These are phyloP conservation scores for Amniculicola lignicola DNA, from an alignment of 495 filamentous ascomycete genomes.

Conservation along the genomic window DNA sequence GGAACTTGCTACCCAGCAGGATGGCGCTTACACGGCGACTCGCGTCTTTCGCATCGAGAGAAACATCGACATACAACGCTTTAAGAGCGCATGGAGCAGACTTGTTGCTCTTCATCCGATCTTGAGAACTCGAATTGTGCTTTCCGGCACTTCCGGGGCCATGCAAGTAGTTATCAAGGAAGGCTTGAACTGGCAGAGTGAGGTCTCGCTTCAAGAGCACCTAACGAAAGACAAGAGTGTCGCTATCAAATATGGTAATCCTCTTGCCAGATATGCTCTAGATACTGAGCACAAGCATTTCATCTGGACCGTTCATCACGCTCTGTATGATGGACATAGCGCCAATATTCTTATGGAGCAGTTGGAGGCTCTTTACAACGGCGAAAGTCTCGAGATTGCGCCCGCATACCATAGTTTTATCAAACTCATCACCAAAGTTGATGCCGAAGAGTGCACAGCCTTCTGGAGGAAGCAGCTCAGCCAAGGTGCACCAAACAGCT, in stretches of 20 bases:
- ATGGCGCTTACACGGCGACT: slow-evolving; percentile 58
- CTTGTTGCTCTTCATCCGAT: slow-evolving; percentile 47
- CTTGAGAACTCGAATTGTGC: slow-evolving; percentile 47
- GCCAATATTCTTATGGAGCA: slow-evolving; percentile 11
- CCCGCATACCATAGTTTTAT: slow-evolving; percentile 10
- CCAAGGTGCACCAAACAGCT: slow-evolving; percentile 3
- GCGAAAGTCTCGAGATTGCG: background rate
- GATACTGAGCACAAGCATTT: slow-evolving; percentile 15
- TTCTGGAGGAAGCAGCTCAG: slow-evolving; percentile 22
- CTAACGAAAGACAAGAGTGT: slow-evolving; percentile 6
- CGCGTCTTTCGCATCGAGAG: slow-evolving; percentile 47
- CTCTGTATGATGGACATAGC: slow-evolving; percentile 24
- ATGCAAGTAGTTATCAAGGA: slow-evolving; percentile 50
- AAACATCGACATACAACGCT: slow-evolving; percentile 46
- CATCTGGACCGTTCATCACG: slow-evolving; percentile 34
- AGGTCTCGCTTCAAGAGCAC: slow-evolving; percentile 11
- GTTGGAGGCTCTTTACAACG: slow-evolving; percentile 11
- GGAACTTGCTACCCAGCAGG: slow-evolving; percentile 57
- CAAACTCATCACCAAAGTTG: slow-evolving; percentile 12
- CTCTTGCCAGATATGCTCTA: slow-evolving; percentile 13
- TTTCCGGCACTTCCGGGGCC: slow-evolving; percentile 39
- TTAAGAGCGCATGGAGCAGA: slow-evolving; percentile 54
- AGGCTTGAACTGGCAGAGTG: slow-evolving; percentile 11
- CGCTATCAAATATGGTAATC: slow-evolving; percentile 7
- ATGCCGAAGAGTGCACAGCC: slow-evolving; percentile 4